Base-by-base conservation (phyloP, 2,329 filamentous ascomycete species). In the Fusarium irregulare region DNA sequence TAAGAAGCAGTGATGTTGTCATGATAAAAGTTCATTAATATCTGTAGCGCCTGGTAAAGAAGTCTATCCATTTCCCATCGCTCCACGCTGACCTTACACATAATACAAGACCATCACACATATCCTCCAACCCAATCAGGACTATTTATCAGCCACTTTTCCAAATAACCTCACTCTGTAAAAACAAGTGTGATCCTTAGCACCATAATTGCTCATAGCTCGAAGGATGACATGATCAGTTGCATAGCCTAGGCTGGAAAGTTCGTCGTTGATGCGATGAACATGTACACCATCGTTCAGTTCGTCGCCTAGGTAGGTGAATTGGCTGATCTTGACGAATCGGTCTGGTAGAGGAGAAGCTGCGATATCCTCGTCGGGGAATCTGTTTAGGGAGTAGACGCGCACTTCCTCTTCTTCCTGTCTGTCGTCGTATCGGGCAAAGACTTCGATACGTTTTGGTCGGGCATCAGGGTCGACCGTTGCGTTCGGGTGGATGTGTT, bases 391-490 rank as follows among this genome's bases (percentile, higher is more conserved):
- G 18, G 83, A 81, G 72, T 85, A 88, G 65, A 82, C 79, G 21
- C 75, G 72, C 2, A 85, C 77, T 27, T 80, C 80, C 27, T 80
- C 74, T 34, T 80, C 83, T 27, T 83, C 72, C 3, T 70, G 75
- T 25, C 79, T 50, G 47, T 89, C 84, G 20, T 84, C 81, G 62
- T 91, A 85, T 41, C 84, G 82, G 7, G 86, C 89, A 85, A 91
- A 93, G 11, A 95, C 77, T 76, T 95, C 92, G 60, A 95, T 87
- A 4, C 91, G 83, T 54, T 82, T 85, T 1, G 93, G 93, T 32
- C 89, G 89, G 3, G 89, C 82, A 16, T 82, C 84, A 0, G 90
- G 87, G 48, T 91, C 85, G 10, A 89, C 83, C 0, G 89, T 91
- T 4, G 89, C 88, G 2, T 83, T 82, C 9, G 85, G 84, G 3